Evolutionary conservation across 306 rosid genomes (phyloP).

Genomic region (Calophaca sinica): DNA sequence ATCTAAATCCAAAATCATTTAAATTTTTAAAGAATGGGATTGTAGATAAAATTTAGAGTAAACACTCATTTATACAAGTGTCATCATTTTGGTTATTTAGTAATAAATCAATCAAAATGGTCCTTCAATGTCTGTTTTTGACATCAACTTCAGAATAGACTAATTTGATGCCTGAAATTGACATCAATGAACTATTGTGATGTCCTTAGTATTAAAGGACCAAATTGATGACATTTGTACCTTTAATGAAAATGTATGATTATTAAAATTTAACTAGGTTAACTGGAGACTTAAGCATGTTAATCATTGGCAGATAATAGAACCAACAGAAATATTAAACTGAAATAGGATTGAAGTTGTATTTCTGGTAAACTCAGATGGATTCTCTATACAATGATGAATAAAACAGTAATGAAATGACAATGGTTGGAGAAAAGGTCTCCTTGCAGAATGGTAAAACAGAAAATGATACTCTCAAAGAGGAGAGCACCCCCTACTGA

Average conservation of each 20-base stretch:
- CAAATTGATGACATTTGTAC: conserved; percentile 34
- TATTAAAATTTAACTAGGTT: conserved; percentile 22
- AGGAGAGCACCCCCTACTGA: too few species aligned
- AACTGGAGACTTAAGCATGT: conserved; percentile 14
- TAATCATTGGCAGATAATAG: conserved; percentile 26
- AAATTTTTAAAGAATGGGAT: conserved; percentile 1
- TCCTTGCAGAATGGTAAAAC: too few species aligned
- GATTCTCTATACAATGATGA: too few species aligned
- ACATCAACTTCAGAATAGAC: conserved; percentile 27
- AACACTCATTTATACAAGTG: conserved; percentile 5
- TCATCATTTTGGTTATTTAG: conserved; percentile 23
- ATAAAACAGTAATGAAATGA: too few species aligned
- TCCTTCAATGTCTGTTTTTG: background rate
- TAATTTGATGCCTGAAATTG: background rate
- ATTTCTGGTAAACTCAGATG: too few species aligned
- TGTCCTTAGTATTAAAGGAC: conserved; percentile 21
- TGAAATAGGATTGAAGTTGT: too few species aligned
- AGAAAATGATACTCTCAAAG: too few species aligned
- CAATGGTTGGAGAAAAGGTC: too few species aligned
- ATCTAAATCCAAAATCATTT: conserved; percentile 42
- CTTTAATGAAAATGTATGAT: conserved; percentile 14
- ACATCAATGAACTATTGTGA: background rate
- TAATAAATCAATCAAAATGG: conserved; percentile 21
- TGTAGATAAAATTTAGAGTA: conserved; percentile 32
- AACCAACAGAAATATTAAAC: too few species aligned